These are phyloP conservation scores for Rhizoclosmatium sp. DNA, from an alignment of 192 early-diverging fungal genomes.

Conservation along the genomic window DNA sequence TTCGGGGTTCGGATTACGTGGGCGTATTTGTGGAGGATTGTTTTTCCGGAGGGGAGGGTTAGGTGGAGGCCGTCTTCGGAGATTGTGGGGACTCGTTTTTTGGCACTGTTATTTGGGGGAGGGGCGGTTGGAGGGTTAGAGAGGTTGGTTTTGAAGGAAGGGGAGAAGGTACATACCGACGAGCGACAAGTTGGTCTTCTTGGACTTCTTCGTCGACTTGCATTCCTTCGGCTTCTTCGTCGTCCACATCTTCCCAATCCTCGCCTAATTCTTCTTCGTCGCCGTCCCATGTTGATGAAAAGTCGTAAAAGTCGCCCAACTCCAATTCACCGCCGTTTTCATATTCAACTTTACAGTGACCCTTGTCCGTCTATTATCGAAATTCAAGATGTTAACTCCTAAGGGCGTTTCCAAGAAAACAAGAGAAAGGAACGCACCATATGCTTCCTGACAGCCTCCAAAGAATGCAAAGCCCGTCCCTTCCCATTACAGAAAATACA, in stretches of 20 bases:
- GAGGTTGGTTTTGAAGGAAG: background rate
- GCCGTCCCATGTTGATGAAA: constrained; percentile 85
- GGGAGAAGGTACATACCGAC: constrained; percentile 5
- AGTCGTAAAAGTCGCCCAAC: constrained; percentile 96
- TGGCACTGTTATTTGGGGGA: constrained; percentile 13
- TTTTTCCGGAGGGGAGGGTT: constrained; percentile 80
- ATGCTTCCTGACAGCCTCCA: constrained; percentile 94
- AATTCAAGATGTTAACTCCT: background rate
- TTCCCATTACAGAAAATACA: constrained; percentile 96
- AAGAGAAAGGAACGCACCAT: constrained; percentile 64
- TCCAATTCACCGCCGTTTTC: constrained; percentile 92
- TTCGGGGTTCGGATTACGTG: constrained; percentile 22
- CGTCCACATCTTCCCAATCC: constrained; percentile 44
- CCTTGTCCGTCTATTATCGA: constrained; percentile 75
- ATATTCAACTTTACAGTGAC: constrained; percentile 96
- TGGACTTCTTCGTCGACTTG: background rate
- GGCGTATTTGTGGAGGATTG: constrained; percentile 30
- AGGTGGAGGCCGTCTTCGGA: constrained; percentile 86
- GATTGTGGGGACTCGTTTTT: constrained; percentile 44
- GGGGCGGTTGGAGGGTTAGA: constrained; percentile 14
- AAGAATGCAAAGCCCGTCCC: constrained; percentile 76
- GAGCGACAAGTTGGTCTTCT: constrained; percentile 12
- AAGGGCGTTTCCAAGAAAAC: background rate
- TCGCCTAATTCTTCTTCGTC: constrained; percentile 50
- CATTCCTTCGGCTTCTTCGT: constrained; percentile 23